Evolutionary conservation across 1,139 yeast species (phyloP).

Genomic region (Chernovozyma sophiae-reginae): DNA sequence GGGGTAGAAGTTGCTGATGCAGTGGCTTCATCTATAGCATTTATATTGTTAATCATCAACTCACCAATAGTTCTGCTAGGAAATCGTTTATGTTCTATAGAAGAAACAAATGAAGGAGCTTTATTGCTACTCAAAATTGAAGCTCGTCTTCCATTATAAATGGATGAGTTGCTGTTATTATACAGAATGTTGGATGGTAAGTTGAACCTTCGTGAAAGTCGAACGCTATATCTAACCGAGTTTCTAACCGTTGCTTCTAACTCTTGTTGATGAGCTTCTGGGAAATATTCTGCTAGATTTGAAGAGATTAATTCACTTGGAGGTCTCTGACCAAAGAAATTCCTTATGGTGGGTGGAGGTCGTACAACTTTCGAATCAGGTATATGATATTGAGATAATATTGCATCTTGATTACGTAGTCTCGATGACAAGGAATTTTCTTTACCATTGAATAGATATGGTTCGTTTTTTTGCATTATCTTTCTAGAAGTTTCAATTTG

Average conservation of each 20-base stretch:
- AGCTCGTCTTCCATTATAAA: conserved; percentile 3
- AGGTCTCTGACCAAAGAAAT: conserved; percentile 85
- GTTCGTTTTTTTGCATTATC: conserved; percentile 35
- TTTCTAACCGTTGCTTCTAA: conserved; percentile 79
- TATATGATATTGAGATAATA: conserved; percentile 22
- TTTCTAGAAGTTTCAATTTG: conserved; percentile 61
- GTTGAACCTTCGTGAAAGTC: conserved; percentile 45
- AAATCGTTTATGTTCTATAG: conserved; percentile 8
- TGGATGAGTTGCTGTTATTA: conserved; percentile 1
- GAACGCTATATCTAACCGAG: conserved; percentile 72
- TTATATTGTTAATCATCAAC: conserved; percentile 54
- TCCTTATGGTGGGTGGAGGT: conserved; percentile 34
- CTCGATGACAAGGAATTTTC: background rate
- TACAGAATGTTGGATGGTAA: conserved; percentile 20
- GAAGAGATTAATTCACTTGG: conserved; percentile 90
- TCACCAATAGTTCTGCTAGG: conserved; percentile 59
- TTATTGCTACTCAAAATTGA: conserved; percentile 4
- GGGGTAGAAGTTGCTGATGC: conserved; percentile 8
- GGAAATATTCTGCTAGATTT: conserved; percentile 87
- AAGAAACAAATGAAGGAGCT: conserved; percentile 5
- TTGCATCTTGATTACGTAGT: background rate
- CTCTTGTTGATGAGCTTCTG: conserved; percentile 70
- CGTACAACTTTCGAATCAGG: conserved; percentile 18
- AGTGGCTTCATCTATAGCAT: conserved; percentile 54
- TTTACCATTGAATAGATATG: conserved; percentile 10